phyloP scores from a whole-genome alignment of 495 filamentous ascomycete genomes.

The Neurospora discreta region DNA sequence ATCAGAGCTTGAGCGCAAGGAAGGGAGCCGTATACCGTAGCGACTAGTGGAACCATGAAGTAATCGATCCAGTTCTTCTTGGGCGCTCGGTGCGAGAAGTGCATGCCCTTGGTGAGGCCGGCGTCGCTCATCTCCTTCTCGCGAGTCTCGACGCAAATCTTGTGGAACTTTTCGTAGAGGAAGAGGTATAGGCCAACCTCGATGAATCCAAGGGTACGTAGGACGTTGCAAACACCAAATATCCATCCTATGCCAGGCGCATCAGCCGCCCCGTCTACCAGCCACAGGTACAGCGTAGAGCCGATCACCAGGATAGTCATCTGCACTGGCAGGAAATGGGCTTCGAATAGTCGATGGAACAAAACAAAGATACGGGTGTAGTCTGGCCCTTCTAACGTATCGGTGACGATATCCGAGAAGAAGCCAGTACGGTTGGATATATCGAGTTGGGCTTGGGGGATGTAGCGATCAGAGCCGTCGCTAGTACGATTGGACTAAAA shows the following conservation, averaged over 20 bases:
- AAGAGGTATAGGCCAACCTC: constrained; percentile 47
- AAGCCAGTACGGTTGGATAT: constrained; percentile 31
- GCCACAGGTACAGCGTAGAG: constrained; percentile 43
- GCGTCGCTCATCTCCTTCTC: constrained; percentile 54
- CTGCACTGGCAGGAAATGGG: constrained; percentile 57
- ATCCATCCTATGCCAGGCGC: constrained; percentile 41
- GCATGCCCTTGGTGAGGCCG: constrained; percentile 45
- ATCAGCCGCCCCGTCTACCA: constrained; percentile 33
- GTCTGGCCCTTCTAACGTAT: constrained; percentile 32
- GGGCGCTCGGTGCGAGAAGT: constrained; percentile 42
- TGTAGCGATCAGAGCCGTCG: constrained; percentile 33
- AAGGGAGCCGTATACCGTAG: constrained; percentile 49
- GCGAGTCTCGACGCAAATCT: constrained; percentile 41
- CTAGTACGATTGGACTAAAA: constrained; percentile 15
- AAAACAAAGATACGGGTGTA: constrained; percentile 37
- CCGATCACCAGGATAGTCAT: constrained; percentile 48
- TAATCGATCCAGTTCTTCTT: constrained; percentile 45
- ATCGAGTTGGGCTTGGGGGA: constrained; percentile 33
- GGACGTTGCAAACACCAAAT: constrained; percentile 43
- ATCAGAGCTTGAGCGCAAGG: constrained; percentile 52
- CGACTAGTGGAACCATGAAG: constrained; percentile 48
- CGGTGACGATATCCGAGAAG: constrained; percentile 36
- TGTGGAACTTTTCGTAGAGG: constrained; percentile 53
- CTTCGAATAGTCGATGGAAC: constrained; percentile 53
- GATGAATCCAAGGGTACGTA: constrained; percentile 47